Evolutionary conservation across 2,329 filamentous ascomycete species (phyloP), one percentile per base, ranked within the genome.

Genomic region (Scytalidium lignicola): DNA sequence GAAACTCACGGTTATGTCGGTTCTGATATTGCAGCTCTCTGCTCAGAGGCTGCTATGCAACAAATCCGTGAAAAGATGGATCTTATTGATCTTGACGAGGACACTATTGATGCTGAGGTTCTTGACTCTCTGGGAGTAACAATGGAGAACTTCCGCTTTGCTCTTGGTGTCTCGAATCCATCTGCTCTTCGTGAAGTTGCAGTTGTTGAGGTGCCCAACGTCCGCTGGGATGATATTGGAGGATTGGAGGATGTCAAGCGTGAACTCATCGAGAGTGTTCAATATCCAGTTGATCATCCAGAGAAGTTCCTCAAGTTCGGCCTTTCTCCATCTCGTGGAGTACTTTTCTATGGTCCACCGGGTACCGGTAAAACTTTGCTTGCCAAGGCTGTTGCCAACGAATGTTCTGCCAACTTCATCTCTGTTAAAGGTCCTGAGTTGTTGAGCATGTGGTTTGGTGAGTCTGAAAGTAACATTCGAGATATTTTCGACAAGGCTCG

Each of bases 51-150:
- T 67, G 93, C 93, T 56, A 99, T 99, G 93, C 93, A 99, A 72
- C 93, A 99, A 75, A 99, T 99, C 72, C 92, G 93, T 75, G 93
- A 99, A 75, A 99, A 99, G 86, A 99, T 99, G 93, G 93, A 99
- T 68, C 82, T 99, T 57, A 99, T 99, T 60, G 93, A 99, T 72
- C 81, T 99, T 28, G 93, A 99, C 58, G 93, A 99, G 75, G 93
- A 99, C 66, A 99, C 93, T 54, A 99, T 99, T 55, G 93, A 99
- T 63, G 93, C 93, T 23, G 93, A 99, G 75, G 93, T 99, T 46
- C 82, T 99, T 48, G 93, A 99, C 74, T 97, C 93, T 42, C 84
- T 99, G 43, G 93, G 93, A 69, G 93, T 99, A 44, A 99, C 93
- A 54, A 97, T 97, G 90, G 93, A 99, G 73, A 99, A 99, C 82